Percentiles rank a stretch among this genome's conserved stretches.
Evolutionary conservation across 768 basidiomycete genomes (phyloP).

Genomic region (Postia placenta): DNA sequence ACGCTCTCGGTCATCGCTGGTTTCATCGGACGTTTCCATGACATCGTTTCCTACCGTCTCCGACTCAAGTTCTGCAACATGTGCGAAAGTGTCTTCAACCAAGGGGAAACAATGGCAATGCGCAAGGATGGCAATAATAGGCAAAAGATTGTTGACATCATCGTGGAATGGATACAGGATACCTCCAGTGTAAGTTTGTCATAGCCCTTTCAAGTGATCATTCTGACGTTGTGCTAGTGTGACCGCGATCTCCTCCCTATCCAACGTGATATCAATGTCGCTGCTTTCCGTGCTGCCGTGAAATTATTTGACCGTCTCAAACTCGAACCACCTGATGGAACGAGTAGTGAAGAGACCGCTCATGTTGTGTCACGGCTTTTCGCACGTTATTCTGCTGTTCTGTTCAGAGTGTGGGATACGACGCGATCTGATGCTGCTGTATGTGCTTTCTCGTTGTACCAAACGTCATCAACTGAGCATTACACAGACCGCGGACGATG

Average conservation of each 20-base stretch:
- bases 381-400: conserved; percentile 64
- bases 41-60: conserved; percentile 50
- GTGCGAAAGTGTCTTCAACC: conserved; percentile 60
- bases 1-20: conserved; percentile 43
- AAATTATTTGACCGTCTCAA: conserved; percentile 72
- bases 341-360: conserved; percentile 54
- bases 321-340: conserved; percentile 50
- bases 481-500: conserved; percentile 19
- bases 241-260: conserved; percentile 32
- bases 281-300: conserved; percentile 68
- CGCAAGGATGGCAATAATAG: conserved; percentile 64
- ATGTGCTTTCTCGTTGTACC: background rate
- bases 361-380: conserved; percentile 76
- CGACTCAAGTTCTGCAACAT: conserved; percentile 73
- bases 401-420: conserved; percentile 55
- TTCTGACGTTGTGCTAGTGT: conserved; percentile 18
- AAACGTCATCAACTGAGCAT: background rate
- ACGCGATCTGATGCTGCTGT: conserved; percentile 39
- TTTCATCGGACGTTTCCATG: conserved; percentile 59
- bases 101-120: conserved; percentile 52
- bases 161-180: conserved; percentile 76
- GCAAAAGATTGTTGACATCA: conserved; percentile 65
- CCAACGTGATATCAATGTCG: conserved; percentile 67
- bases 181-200: conserved; percentile 38
- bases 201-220: background rate